Conservation (phyloP, 805 yeast species). For the Candida cerambycidarum region DNA sequence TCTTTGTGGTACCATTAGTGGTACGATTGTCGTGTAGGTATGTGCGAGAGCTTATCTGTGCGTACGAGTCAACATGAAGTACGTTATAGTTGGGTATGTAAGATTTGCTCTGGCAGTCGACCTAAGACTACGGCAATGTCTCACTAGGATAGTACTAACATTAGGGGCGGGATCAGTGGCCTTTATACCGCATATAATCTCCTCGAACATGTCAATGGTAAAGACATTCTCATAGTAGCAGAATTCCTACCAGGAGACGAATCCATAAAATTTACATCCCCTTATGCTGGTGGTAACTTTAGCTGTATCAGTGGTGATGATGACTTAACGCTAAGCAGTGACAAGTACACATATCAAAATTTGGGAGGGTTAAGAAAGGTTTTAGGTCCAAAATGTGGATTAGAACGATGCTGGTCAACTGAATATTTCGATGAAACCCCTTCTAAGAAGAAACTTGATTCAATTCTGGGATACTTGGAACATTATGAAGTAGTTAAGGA, state of each 20-base stretch:
- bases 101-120: no score
- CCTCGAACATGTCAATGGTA: constrained; percentile 27
- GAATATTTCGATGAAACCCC: constrained; percentile 60
- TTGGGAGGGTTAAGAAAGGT: constrained; percentile 20
- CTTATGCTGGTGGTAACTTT: constrained; percentile 62
- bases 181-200: constrained; percentile 59
- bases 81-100: constrained; percentile 33
- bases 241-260: constrained; percentile 77
- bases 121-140: no score
- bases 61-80: constrained; percentile 11
- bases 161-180: constrained; percentile 56
- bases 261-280: constrained; percentile 71
- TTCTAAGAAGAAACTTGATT: constrained; percentile 43
- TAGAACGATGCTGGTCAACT: constrained; percentile 53
- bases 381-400: constrained; percentile 39
- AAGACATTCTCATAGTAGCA: constrained; percentile 41
- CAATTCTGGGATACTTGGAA: constrained; percentile 46
- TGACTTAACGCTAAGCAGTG: constrained; percentile 27
- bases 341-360: constrained; percentile 56
- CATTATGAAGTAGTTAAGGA: constrained; percentile 37
- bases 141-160: no score
- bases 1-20: no score
- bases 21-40: no score
- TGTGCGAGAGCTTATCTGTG: background rate
- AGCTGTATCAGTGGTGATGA: constrained; percentile 59